Base-by-base conservation (phyloP, 2,329 filamentous ascomycete genomes). In the Botryosphaeria dothidea region DNA sequence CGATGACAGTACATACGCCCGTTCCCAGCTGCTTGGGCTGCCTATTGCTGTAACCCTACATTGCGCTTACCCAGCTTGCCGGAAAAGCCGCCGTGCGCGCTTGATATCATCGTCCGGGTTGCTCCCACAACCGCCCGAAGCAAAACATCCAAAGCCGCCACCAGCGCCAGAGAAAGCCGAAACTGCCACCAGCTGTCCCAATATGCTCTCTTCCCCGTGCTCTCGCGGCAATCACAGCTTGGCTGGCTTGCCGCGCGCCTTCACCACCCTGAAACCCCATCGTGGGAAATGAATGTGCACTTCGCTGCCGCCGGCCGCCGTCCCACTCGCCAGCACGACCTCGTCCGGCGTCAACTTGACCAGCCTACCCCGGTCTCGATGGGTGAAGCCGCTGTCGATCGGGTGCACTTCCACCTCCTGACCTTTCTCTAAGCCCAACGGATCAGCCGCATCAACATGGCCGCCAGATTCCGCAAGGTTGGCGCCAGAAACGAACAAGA, bases 391-490 rank as follows among this genome's bases (percentile, higher is more conserved):
- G 45, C 74, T 77, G 64, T 77, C 74, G 13, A 72, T 71, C 13
- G 73, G 70, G 51, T 68, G 74, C 3, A 76, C 66, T 34, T 82
- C 78, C 3, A 92, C 85, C 49, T 73, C 67, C 31, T 85, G 79
- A 1, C 88, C 89, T 66, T 76, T 80, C 58, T 76, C 75, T 67
- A 92, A 71, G 0, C 81, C 80, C 56, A 84, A 75, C 2, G 84
- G 83, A 72, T 91, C 88, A 4, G 69, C 68, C 13, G 67, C 73
- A 66, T 87, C 83, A 2, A 88, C 79, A 0, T 65, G 69, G 11
- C 72, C 75, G 43, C 80, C 78, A 5, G 68, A 64, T 67, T 87
- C 85, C 41, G 77, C 79, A 70, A 83, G 85, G 4, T 75, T 71
- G 9, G 83, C 78, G 6, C 69, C 70, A 4, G 79, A 71, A 46